Evolutionary conservation across 371 early-diverging fungal species (phyloP).

Genomic region (Fennellomyces sp.): DNA sequence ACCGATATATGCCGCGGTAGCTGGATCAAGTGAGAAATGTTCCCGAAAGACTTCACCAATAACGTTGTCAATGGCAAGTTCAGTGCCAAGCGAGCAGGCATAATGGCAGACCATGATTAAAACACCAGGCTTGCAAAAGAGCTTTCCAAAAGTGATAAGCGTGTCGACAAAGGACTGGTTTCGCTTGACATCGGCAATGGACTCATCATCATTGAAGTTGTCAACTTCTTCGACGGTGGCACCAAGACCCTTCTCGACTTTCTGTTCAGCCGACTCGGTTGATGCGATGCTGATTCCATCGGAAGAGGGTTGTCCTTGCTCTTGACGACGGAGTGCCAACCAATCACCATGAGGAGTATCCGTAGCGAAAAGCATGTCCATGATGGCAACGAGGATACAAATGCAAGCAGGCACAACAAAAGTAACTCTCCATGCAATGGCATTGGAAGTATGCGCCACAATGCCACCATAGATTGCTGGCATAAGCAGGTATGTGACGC

Average conservation of each 20-base stretch:
- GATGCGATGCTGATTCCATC: background rate
- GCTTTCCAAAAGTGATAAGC: background rate
- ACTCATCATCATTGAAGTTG: constrained; percentile 4
- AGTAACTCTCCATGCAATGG: constrained; percentile 45
- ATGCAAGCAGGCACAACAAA: constrained; percentile 51
- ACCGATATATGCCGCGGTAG: constrained; percentile 52
- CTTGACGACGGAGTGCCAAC: constrained; percentile 16
- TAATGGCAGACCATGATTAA: constrained; percentile 55
- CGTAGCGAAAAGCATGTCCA: constrained; percentile 36
- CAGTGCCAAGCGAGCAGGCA: constrained; percentile 68
- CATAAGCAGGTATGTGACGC: constrained; percentile 59
- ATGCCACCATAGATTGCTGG: constrained; percentile 52
- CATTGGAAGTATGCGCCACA: constrained; percentile 9
- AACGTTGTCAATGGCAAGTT: constrained; percentile 61
- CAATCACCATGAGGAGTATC: constrained; percentile 49
- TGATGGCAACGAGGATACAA: constrained; percentile 39
- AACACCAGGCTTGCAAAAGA: constrained; percentile 27
- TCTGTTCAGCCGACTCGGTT: background rate
- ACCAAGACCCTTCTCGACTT: background rate
- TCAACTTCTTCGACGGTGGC: background rate
- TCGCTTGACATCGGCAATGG: constrained; percentile 14
- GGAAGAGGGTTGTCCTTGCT: background rate
- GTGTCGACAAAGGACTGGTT: constrained; percentile 1
- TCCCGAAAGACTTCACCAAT: constrained; percentile 38
- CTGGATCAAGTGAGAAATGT: constrained; percentile 38